phyloP scores from a whole-genome alignment of 192 early-diverging fungal genomes.

The Coemansia javaensis region DNA sequence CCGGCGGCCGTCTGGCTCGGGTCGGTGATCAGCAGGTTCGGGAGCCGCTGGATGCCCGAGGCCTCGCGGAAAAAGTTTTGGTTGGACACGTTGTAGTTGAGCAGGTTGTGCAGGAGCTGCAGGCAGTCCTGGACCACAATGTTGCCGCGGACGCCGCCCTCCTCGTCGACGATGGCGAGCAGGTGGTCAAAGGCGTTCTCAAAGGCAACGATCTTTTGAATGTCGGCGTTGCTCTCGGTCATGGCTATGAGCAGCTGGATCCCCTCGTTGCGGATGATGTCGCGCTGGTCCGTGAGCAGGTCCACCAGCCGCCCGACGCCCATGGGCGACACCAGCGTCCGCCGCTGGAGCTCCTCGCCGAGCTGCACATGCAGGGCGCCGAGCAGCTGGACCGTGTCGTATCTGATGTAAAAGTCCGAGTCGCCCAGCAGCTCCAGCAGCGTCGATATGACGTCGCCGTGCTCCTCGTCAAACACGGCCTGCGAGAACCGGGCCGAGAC shows the following conservation, averaged over 20 bases:
- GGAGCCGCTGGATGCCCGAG: conserved; percentile 86
- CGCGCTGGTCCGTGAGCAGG: conserved; percentile 85
- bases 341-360: conserved; percentile 65
- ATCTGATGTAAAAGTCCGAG: conserved; percentile 92
- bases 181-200: conserved; percentile 95
- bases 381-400: conserved; percentile 82
- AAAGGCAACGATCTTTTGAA: conserved; percentile 99
- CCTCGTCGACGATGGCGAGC: conserved; percentile 80
- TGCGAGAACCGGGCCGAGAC: conserved; percentile 41
- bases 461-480: conserved; percentile 30
- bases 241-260: conserved; percentile 85
- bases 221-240: conserved; percentile 88
- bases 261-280: conserved; percentile 96
- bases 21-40: conserved; percentile 63
- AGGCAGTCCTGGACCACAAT: conserved; percentile 93
- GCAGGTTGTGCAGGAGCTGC: conserved; percentile 84
- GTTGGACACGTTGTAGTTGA: conserved; percentile 96
- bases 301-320: conserved; percentile 87
- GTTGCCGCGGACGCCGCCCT: conserved; percentile 88
- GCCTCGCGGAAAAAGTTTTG: conserved; percentile 98
- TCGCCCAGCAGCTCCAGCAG: conserved; percentile 87
- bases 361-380: conserved; percentile 61
- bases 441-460: conserved; percentile 63
- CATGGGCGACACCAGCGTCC: conserved; percentile 79
- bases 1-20: conserved; percentile 47